Percentiles rank a stretch among this genome's conserved stretches.
phyloP scores from a whole-genome alignment of 345 rosid genomes.

The Streptanthus diversifolius region DNA sequence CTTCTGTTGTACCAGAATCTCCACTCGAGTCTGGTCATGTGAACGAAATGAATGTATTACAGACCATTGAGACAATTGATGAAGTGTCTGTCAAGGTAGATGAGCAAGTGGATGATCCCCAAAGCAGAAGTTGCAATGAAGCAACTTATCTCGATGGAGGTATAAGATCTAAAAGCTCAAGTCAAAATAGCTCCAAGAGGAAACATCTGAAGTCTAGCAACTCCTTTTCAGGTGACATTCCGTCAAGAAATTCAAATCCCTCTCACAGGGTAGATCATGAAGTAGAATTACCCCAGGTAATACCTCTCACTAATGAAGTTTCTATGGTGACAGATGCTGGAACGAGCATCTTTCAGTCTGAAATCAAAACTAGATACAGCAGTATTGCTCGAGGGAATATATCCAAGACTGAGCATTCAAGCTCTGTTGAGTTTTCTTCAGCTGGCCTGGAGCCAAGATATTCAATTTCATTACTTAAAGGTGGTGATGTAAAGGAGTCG shows the following conservation, averaged over 20 bases:
- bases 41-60: slow-evolving; percentile 4
- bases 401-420: slow-evolving; percentile 21
- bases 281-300: slow-evolving; percentile 17
- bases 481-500: slow-evolving; percentile 13
- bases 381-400: not conserved
- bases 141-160: slow-evolving; percentile 30
- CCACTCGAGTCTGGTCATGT: slow-evolving; percentile 17
- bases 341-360: slow-evolving; percentile 14
- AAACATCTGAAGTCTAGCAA: slow-evolving; percentile 27
- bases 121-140: slow-evolving; percentile 31
- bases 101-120: slow-evolving; percentile 31
- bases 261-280: slow-evolving; percentile 13
- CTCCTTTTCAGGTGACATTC: slow-evolving; percentile 20
- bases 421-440: slow-evolving; percentile 16
- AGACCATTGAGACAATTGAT: slow-evolving; percentile 2
- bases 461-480: slow-evolving; percentile 12
- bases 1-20: slow-evolving; percentile 24
- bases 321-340: slow-evolving; percentile 4
- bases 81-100: slow-evolving; percentile 25
- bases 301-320: slow-evolving; percentile 11
- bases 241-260: slow-evolving; percentile 8
- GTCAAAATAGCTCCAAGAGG: slow-evolving; percentile 20
- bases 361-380: slow-evolving; percentile 7
- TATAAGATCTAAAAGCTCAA: slow-evolving; percentile 37
- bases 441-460: slow-evolving; percentile 14